Percentiles rank a stretch among this genome's conserved stretches.
phyloP scores from a whole-genome alignment of 176 grass and related monocot genomes.

The Metroxylon sagu region DNA sequence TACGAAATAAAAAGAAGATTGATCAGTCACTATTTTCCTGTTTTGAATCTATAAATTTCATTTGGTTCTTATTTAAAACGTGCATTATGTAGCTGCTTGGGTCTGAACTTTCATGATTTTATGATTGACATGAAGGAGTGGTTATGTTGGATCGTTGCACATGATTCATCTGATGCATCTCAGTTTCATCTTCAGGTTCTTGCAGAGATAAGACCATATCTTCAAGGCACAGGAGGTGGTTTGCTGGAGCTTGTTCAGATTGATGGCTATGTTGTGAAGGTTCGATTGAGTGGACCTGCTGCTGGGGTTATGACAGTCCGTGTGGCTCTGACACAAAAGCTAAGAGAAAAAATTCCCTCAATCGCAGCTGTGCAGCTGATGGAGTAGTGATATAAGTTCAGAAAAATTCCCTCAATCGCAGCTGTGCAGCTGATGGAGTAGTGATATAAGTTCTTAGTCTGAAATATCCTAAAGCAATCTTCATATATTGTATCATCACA shows the following conservation, averaged over 20 bases:
- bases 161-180: neutral
- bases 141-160: neutral
- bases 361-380: constrained; percentile 86
- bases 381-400: too few species aligned
- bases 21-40: too few species aligned
- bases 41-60: too few species aligned
- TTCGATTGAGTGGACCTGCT: constrained; percentile 68
- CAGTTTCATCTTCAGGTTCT: constrained; percentile 44
- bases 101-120: too few species aligned
- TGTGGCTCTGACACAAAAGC: constrained; percentile 80
- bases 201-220: constrained; percentile 93
- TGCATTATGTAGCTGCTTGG: too few species aligned
- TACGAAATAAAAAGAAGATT: too few species aligned
- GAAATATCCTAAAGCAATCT: too few species aligned
- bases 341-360: constrained; percentile 90
- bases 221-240: constrained; percentile 81
- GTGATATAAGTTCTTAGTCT: neutral
- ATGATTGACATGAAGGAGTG: too few species aligned
- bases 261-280: constrained; percentile 50
- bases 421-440: constrained; percentile 87
- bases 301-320: constrained; percentile 90
- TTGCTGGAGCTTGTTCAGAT: constrained; percentile 68
- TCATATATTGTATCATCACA: too few species aligned
- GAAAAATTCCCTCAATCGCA: constrained; percentile 83
- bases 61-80: too few species aligned